These are phyloP conservation scores for Acorus calamus DNA, from an alignment of 106 monocot genomes.

Conservation along the genomic window DNA sequence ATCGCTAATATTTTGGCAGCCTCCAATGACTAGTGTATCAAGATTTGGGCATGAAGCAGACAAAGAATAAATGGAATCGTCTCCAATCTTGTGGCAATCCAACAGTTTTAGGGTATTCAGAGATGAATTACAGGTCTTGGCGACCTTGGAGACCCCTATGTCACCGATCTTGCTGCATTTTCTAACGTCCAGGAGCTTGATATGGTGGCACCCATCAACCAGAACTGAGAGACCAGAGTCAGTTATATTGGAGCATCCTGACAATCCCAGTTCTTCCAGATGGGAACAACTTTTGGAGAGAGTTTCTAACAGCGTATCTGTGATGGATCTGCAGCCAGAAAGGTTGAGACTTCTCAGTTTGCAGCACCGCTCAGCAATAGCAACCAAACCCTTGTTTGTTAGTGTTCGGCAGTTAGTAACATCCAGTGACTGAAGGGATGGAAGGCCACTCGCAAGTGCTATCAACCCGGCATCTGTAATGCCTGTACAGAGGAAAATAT, in stretches of 20 bases:
- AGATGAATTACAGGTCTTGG: constrained; percentile 41
- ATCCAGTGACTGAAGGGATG: constrained; percentile 55
- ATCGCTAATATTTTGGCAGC: constrained; percentile 57
- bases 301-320: constrained; percentile 40
- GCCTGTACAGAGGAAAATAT: constrained; percentile 28
- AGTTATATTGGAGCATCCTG: constrained; percentile 61
- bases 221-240: constrained; percentile 52
- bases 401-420: constrained; percentile 71
- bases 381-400: constrained; percentile 63
- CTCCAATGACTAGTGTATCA: constrained; percentile 65
- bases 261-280: constrained; percentile 55
- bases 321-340: constrained; percentile 45
- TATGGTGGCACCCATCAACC: constrained; percentile 47
- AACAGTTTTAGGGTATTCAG: constrained; percentile 50
- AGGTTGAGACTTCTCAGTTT: constrained; percentile 41
- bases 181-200: constrained; percentile 64
- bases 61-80: constrained; percentile 45
- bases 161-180: constrained; percentile 78
- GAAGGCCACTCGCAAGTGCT: constrained; percentile 35
- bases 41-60: constrained; percentile 55
- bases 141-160: constrained; percentile 41
- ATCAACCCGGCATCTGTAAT: constrained; percentile 65
- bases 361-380: constrained; percentile 37
- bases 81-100: constrained; percentile 46
- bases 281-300: constrained; percentile 47